These are phyloP conservation scores for Parascedosporium putredinis DNA, from an alignment of 2,329 filamentous ascomycete species.

Conservation along the genomic window DNA sequence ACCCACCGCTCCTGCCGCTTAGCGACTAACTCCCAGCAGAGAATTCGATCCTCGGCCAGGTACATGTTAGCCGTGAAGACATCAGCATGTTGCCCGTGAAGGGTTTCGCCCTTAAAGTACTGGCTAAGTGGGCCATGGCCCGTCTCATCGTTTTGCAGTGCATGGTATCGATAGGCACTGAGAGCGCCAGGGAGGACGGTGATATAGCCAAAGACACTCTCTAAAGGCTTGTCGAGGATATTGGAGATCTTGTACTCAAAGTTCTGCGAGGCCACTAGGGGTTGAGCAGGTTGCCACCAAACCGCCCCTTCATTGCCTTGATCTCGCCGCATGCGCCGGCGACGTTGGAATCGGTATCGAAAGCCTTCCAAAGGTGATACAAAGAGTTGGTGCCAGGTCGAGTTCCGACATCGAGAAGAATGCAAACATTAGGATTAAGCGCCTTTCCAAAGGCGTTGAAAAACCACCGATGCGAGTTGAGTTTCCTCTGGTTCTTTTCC, in stretches of 20 bases:
- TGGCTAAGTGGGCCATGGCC: conserved; percentile 92
- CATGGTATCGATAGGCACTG: conserved; percentile 91
- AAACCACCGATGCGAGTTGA: conserved; percentile 98
- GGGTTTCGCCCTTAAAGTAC: conserved; percentile 97
- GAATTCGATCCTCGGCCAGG: conserved; percentile 76
- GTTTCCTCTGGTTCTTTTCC: conserved; percentile 93
- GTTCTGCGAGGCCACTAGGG: conserved; percentile 95
- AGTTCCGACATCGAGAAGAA: conserved; percentile 91
- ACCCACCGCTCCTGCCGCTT: conserved; percentile 95
- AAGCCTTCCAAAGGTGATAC: conserved; percentile 99
- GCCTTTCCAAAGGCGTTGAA: conserved; percentile 95
- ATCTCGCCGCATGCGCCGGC: conserved; percentile 96
- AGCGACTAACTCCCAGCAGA: conserved; percentile 91
- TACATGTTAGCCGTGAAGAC: conserved; percentile 98
- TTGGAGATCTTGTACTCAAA: conserved; percentile 99
- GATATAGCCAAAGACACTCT: conserved; percentile 97
- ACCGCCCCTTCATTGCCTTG: conserved; percentile 87
- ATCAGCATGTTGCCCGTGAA: conserved; percentile 92
- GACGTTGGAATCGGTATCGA: conserved; percentile 94
- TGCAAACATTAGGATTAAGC: conserved; percentile 91
- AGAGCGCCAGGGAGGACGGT: conserved; percentile 92
- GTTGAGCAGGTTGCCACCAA: conserved; percentile 75
- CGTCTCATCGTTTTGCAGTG: conserved; percentile 90
- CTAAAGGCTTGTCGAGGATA: conserved; percentile 92
- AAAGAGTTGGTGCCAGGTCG: conserved; percentile 79